Conservation (phyloP, 495 filamentous ascomycete genomes). For the Elasticomyces elasticus region DNA sequence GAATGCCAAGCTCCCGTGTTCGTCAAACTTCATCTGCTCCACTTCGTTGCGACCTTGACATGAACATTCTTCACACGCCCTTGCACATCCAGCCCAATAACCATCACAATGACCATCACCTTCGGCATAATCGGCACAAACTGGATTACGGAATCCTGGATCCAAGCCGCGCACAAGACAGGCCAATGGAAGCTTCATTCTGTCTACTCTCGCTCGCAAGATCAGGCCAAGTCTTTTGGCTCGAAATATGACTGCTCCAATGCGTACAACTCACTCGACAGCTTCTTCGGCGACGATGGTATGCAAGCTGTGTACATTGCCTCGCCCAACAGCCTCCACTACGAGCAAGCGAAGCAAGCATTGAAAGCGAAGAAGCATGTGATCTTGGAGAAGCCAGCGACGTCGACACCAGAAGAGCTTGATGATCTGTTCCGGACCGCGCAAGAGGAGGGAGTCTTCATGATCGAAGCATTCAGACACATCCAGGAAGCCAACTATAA, state of each 20-base stretch:
- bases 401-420: conserved; percentile 35
- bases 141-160: conserved; percentile 34
- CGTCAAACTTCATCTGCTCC: neutral
- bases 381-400: conserved; percentile 41
- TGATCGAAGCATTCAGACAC: conserved; percentile 32
- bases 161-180: conserved; percentile 27
- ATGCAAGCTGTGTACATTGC: conserved; percentile 43
- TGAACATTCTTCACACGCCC: too few species aligned
- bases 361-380: conserved; percentile 40
- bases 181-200: conserved; percentile 26
- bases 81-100: neutral
- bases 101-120: neutral
- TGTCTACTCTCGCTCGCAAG: conserved; percentile 29
- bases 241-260: conserved; percentile 20
- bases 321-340: conserved; percentile 41
- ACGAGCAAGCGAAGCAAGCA: conserved; percentile 36
- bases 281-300: conserved; percentile 28
- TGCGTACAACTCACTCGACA: conserved; percentile 23
- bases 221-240: conserved; percentile 25
- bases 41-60: neutral
- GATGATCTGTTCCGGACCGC: conserved; percentile 30
- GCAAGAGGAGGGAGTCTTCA: conserved; percentile 22
- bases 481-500: conserved; percentile 29
- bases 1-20: neutral
- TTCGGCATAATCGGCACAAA: conserved; percentile 24